Evolutionary conservation across 352 stramenopile genomes (phyloP).

Genomic region (Phytopythium chamaehyphon): DNA sequence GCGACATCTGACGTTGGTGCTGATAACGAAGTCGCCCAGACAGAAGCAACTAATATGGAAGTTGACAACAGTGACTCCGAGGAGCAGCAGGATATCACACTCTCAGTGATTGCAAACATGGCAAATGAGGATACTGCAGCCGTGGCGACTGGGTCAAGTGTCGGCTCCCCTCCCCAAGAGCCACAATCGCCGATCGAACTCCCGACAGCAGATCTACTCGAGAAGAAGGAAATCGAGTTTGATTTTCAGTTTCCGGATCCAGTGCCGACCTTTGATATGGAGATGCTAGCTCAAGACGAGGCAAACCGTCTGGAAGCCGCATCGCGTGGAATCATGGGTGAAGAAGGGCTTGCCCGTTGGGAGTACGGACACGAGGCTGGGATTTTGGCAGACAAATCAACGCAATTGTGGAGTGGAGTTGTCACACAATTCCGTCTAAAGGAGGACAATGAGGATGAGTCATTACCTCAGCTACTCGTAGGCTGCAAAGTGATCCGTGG

Average conservation of each 20-base stretch:
- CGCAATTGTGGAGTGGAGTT: conserved; percentile 72
- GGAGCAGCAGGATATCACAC: conserved; percentile 67
- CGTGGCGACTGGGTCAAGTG: conserved; percentile 35
- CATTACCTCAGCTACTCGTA: conserved; percentile 60
- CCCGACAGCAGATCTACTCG: not conserved
- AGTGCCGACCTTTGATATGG: conserved; percentile 54
- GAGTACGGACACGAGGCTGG: conserved; percentile 72
- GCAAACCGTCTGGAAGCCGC: conserved; percentile 56
- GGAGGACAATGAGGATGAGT: conserved; percentile 35
- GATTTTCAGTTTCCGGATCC: conserved; percentile 67
- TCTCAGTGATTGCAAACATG: conserved; percentile 86
- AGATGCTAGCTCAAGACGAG: conserved; percentile 50
- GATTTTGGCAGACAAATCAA: conserved; percentile 59
- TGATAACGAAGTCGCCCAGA: conserved; percentile 14
- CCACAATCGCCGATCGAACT: conserved; percentile 14
- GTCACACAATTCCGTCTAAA: conserved; percentile 67
- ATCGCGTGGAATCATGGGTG: conserved; percentile 63
- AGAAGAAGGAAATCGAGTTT: conserved; percentile 35
- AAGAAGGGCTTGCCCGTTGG: conserved; percentile 44
- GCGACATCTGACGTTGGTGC: conserved; percentile 7
- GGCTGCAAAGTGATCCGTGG: conserved; percentile 88
- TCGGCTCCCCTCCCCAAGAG: conserved; percentile 27
- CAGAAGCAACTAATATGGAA: conserved; percentile 60
- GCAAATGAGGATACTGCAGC: conserved; percentile 68
- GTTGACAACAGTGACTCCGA: conserved; percentile 80